Base-by-base conservation (phyloP, 1,284 basidiomycete species). In the Grifola frondosa region DNA sequence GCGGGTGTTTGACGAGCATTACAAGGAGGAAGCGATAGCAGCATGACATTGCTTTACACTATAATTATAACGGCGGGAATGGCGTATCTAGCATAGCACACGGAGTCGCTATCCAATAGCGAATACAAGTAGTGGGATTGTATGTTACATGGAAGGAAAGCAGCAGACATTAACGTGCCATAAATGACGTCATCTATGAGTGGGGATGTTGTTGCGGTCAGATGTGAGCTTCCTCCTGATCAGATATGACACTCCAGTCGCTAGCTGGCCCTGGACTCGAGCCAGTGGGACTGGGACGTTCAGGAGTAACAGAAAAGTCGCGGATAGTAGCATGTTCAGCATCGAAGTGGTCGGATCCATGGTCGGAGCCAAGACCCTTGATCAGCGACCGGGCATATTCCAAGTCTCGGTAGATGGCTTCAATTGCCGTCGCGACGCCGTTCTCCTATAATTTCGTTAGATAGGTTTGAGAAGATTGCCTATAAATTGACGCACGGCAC, bases 361-460 rank as follows among this genome's bases (percentile, higher is more conserved):
- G 55, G 33, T 64, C 66, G 24, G 66, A 57, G 6, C 73, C 71
- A 30, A 62, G 60, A 24, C 75, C 77, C 60, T 90, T 92, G 56
- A 95, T 81, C 43, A 94, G 66, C 3, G 84, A 84, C 30, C 85
- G 80, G 26, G 91, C 88, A 62, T 94, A 93, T 54, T 94, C 91
- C 44, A 97, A 67, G 61, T 97, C 93, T 30, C 93, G 83, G 61
- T 97, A 97, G 54, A 97, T 91, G 21, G 86, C 82, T 66, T 96
- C 91, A 42, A 96, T 85, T 11, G 94, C 94, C 19, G 78, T 91
- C 1, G 80, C 75, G 3, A 96, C 91, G 19, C 93, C 93, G 52
- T 92, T 85, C 70, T 97, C 93, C 88, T 92, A 57, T 17, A 45
- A 29, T 12, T 37, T 20, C 24, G n/a, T 40, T 25, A n/a, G 31